Base-by-base conservation (phyloP, 164 flowering plant genomes). In the Magnolia kwangsiensis region DNA sequence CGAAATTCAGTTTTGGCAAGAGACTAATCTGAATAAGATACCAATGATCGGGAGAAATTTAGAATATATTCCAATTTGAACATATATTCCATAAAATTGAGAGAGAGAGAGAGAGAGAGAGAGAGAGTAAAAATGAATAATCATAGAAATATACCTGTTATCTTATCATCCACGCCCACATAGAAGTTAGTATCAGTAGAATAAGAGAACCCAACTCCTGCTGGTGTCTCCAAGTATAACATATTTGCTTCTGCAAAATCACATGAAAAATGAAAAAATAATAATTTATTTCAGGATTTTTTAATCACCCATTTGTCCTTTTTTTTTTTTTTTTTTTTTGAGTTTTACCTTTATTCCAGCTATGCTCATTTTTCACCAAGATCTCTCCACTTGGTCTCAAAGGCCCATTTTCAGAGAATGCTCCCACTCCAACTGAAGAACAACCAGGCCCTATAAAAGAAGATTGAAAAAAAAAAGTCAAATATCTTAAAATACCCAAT, bases 171-270 rank as follows among this genome's bases (percentile, higher is more conserved):
- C 0, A 91, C 92, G 72, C 81, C 65, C 21, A 66, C 84, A 83
- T 91, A 88, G 59, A 86, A 82, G 4, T 91, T 83, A 51, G 83
- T 37, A 79, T 90, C 85, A 74, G 85, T 80, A 49, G 95, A 82
- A 81, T 88, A 95, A 73, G 98, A 95, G 80, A 92, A 95, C 14
- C 98, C 86, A 73, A 84, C 84, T 50, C 90, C 90, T 51, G 85
- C 77, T 65, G 88, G 90, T 24, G 88, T 77, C 81, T 92, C 97
- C 82, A 95, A 82, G 75, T 88, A 95, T 81, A 95, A 75, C 88
- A 95, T 89, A 79, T 95, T 95, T 68, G 98, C 97, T 79, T 89
- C 98, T 92, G 90, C 83, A 89, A 61, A 55, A 76, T 31, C 21
- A 71, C 61, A 74, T 20, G 45, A 51, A 68, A 59, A 72, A n/a